These are phyloP conservation scores for Oenanthe javanica DNA, from an alignment of 140 eudicot genomes.

Conservation along the genomic window DNA sequence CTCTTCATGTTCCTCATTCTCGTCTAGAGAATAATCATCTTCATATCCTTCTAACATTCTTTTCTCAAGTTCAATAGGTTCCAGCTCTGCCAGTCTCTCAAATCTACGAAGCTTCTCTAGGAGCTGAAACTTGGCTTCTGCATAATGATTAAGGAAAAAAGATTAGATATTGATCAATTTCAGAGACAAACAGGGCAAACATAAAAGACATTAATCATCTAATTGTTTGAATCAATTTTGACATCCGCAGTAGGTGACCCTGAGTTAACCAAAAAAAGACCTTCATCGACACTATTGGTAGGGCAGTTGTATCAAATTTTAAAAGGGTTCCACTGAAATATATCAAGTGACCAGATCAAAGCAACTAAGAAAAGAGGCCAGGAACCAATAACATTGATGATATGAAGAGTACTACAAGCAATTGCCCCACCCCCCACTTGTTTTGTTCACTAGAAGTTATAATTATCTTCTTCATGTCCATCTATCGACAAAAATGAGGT, in stretches of 20 bases:
- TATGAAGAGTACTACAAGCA: not conserved
- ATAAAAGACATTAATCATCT: not conserved
- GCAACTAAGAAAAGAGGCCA: constrained; percentile 1
- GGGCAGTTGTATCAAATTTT: constrained; percentile 7
- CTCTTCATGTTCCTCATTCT: constrained; percentile 14
- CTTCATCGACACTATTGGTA: not conserved
- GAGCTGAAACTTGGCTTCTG: constrained; percentile 73
- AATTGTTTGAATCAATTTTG: not conserved
- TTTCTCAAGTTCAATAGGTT: constrained; percentile 80
- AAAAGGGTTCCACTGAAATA: constrained; percentile 19
- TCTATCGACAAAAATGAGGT: constrained; percentile 15
- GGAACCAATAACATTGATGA: constrained; percentile 6
- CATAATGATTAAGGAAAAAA: not conserved
- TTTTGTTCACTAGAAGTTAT: constrained; percentile 13
- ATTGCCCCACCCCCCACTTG: constrained; percentile 21
- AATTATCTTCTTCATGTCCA: not conserved
- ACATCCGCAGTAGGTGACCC: not conserved
- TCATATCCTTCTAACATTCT: constrained; percentile 46
- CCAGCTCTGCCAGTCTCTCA: constrained; percentile 73
- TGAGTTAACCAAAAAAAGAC: too few relatives aligned
- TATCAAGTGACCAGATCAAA: constrained; percentile 9
- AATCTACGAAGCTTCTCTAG: constrained; percentile 66
- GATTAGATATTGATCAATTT: not conserved
- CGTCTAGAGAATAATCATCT: constrained; percentile 9
- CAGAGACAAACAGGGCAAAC: not conserved